phyloP scores from a whole-genome alignment of 169 alveolate genomes.

The Prorocentrum cordatum region DNA sequence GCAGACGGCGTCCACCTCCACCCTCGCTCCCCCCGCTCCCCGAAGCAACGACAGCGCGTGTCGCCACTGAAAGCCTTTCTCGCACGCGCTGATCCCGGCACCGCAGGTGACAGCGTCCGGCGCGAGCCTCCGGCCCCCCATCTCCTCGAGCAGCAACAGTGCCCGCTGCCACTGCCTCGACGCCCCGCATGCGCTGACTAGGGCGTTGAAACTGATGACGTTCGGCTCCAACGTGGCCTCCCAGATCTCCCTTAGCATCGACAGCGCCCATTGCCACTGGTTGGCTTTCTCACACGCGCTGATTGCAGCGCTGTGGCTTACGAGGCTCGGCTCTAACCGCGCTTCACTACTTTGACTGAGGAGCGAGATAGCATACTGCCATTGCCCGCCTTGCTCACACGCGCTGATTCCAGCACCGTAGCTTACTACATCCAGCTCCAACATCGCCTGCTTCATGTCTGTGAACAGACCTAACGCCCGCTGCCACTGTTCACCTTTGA shows the following conservation, averaged over 20 bases:
- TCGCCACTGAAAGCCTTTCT: not conserved
- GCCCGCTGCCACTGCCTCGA: not conserved
- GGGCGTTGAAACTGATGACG: not conserved
- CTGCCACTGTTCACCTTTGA: not conserved
- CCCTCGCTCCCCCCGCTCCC: not conserved
- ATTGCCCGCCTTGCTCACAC: not conserved
- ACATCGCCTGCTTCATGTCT: not conserved
- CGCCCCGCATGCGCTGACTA: not conserved
- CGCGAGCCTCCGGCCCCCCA: not conserved
- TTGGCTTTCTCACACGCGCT: not conserved
- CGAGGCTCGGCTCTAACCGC: not conserved
- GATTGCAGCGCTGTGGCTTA: slow-evolving; percentile 3
- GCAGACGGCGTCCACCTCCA: not conserved
- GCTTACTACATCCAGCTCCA: not conserved
- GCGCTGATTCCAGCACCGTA: not conserved
- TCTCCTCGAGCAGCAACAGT: not conserved
- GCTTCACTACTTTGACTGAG: not conserved
- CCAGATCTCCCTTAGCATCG: not conserved
- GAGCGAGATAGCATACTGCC: not conserved
- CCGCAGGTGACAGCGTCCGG: not conserved
- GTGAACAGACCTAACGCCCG: not conserved
- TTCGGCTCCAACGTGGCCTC: not conserved
- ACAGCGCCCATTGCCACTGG: not conserved
- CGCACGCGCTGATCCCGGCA: not conserved
- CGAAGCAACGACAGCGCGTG: not conserved